Base-by-base conservation (phyloP, 371 early-diverging fungal genomes). In the Haplosporangium sp. region DNA sequence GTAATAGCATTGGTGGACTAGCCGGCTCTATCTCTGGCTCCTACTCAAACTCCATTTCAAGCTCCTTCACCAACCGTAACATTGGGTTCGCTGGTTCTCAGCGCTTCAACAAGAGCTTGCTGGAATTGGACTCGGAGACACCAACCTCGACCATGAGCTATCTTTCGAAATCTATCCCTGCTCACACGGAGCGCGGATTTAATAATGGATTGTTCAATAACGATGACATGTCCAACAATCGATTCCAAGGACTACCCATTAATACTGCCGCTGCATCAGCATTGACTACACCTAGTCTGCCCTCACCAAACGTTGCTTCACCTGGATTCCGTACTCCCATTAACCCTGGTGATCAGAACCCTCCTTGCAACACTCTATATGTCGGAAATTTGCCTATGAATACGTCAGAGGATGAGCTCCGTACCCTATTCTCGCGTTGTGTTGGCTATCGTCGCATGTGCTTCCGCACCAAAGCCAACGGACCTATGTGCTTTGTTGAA, bases 361-460 rank as follows among this genome's bases (percentile, higher is more conserved):
- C 97, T 19, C 97, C 97, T 2, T 97, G 98, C 86, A 98, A 97
- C 82, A 97, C 97, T 4, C 86, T 96, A n/a, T 97, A 97, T 82
- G 96, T 98, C 17, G 97, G 97, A 55, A 97, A 97, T 77, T 84
- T 98, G 38, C 96, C 97, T 4, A 84, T 86, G 65, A 91, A 94
- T 72, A 90, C 96, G 9, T 86, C 84, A 37, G 96, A 96, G 81
- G 94, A 94, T 3, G 97, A 98, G 78, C 89, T 98, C 53, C 88
- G 90, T 8, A 76, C 85, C 38, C 64, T 97, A 63, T 98, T 98
- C 84, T 84, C 87, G 8, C 77, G 83, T 10, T 92, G 93, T 67
- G 76, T 86, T 35, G 98, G 98, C 8, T 98, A 92, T 88, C 92
- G 92, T 65, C 91, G 97, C 27, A 86, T 97, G 77, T 93, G 92